A percentile compares a stretch with the other conserved stretches of the same genome.
Evolutionary conservation across 768 basidiomycete genomes (phyloP).

Genomic region (Lactarius deliciosus): DNA sequence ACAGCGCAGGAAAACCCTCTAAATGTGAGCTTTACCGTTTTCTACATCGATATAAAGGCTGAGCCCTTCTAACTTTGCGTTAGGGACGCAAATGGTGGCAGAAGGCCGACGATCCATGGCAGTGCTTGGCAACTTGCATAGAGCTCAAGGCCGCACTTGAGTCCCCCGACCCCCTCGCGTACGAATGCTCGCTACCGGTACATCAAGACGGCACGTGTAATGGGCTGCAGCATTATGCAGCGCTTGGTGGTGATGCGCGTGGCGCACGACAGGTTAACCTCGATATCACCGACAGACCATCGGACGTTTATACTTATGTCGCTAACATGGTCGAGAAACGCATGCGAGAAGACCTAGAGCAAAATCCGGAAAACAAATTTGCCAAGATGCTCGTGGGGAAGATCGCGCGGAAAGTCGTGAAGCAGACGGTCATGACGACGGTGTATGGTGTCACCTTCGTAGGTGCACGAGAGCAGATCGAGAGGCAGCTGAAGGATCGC

Average conservation of each 20-base stretch:
- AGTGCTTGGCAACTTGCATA: conserved; percentile 89
- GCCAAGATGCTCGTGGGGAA: conserved; percentile 72
- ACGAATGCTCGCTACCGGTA: conserved; percentile 73
- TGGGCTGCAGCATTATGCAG: conserved; percentile 97
- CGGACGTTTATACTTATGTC: conserved; percentile 94
- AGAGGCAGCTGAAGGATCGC: conserved; percentile 78
- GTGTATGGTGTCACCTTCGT: conserved; percentile 97
- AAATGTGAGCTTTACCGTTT: conserved; percentile 45
- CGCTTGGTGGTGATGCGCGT: conserved; percentile 85
- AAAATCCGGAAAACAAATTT: conserved; percentile 41
- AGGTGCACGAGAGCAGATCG: conserved; percentile 93
- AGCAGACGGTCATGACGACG: conserved; percentile 99
- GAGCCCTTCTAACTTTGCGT: conserved; percentile 9
- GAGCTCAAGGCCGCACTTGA: conserved; percentile 83
- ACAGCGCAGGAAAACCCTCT: conserved; percentile 82
- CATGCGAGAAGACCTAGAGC: conserved; percentile 52
- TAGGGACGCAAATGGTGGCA: conserved; percentile 87
- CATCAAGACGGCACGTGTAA: conserved; percentile 99
- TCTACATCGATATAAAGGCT: neutral
- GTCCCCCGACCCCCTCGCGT: conserved; percentile 58
- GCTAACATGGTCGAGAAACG: conserved; percentile 78
- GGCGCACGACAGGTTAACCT: conserved; percentile 95
- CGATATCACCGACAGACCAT: conserved; percentile 76
- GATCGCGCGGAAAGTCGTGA: conserved; percentile 90
- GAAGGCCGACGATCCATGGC: conserved; percentile 94